Base-by-base conservation (phyloP, 129 eudicot genomes). In the Saussurea involucrata region DNA sequence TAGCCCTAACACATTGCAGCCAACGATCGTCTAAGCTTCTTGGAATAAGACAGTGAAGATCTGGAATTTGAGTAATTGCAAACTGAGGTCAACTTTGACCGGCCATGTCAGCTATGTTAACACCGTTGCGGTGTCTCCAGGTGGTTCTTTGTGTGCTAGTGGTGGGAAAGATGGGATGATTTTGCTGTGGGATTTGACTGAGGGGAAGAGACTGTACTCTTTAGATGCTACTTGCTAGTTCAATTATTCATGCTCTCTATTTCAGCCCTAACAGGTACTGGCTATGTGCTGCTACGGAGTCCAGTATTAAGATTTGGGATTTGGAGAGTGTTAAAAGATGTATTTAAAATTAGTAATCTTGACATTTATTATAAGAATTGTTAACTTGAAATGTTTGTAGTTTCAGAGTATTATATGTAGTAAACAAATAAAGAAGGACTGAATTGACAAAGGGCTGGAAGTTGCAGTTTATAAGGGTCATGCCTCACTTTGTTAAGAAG, bases 251-350 rank as follows among this genome's bases (percentile, higher is more conserved):
- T 53, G 74, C 88, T 21, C 73, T 90, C 25, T 90, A 90, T 66
- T 90, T 90, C 31, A 90, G 96, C 24, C 96, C 96, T 3, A 90
- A 90, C 17, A 83, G 96, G 83, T 90, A 90, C 82, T 90, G 96
- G 96, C 87, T 90, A 0, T 90, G 96, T 28, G 96, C 96, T 32
- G 96, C 96, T 20, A 90, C 96, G 0, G 96, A 88, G 78, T 1
- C 81, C 1, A 82, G 92, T 40, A 88, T 90, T 37, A 90, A 90
- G 91, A 82, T 89, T 6, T 89, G 91, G 89, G 94, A 86, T 71
- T 76, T 89, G 83, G 96, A 90, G 90, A n/a, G n/a, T n/a, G n/a
- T n/a, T n/a, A n/a, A n/a, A n/a, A n/a, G n/a, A n/a, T n/a, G n/a
- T n/a, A n/a, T n/a, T n/a, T n/a, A n/a, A n/a, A n/a, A n/a, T n/a